Evolutionary conservation across 345 rosid genomes (phyloP).

Genomic region (Anacardium occidentale): DNA sequence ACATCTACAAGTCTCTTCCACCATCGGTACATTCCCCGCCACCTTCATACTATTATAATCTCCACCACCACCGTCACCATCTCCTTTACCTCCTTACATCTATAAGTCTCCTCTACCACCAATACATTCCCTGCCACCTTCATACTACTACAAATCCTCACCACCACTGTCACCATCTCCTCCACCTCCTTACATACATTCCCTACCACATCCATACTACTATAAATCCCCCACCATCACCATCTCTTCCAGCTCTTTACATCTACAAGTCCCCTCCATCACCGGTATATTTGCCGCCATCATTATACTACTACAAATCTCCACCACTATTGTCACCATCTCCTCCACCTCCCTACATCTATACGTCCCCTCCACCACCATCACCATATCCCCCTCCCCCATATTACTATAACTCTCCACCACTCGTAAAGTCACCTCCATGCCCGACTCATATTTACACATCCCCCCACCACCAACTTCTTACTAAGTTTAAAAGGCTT

Average conservation of each 20-base stretch:
- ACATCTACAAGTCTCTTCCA: slow-evolving; percentile 39
- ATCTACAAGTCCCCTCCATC: slow-evolving; percentile 42
- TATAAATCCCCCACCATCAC: slow-evolving; percentile 41
- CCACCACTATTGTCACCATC: slow-evolving; percentile 40
- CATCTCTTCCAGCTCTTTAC: slow-evolving; percentile 31
- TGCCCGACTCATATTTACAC: slow-evolving; percentile 20
- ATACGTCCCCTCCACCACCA: too few relatives aligned
- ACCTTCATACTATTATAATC: slow-evolving; percentile 37
- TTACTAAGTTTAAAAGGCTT: background rate
- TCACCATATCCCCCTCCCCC: slow-evolving; percentile 61
- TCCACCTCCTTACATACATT: slow-evolving; percentile 18
- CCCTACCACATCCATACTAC: slow-evolving; percentile 29
- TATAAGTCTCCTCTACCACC: too few relatives aligned
- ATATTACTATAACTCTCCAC: slow-evolving; percentile 38
- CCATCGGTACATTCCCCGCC: slow-evolving; percentile 15
- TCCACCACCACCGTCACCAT: slow-evolving; percentile 37
- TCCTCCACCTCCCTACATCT: too few relatives aligned
- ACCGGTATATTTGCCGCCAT: background rate
- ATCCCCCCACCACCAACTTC: slow-evolving; percentile 29
- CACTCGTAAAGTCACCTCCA: slow-evolving; percentile 9
- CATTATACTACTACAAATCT: slow-evolving; percentile 33
- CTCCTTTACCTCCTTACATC: too few relatives aligned
- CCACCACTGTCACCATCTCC: slow-evolving; percentile 13
- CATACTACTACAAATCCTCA: background rate
- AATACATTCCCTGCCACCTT: background rate